Evolutionary conservation across 2,329 filamentous ascomycete genomes (phyloP).

Genomic region (Paecilomyces sp.): DNA sequence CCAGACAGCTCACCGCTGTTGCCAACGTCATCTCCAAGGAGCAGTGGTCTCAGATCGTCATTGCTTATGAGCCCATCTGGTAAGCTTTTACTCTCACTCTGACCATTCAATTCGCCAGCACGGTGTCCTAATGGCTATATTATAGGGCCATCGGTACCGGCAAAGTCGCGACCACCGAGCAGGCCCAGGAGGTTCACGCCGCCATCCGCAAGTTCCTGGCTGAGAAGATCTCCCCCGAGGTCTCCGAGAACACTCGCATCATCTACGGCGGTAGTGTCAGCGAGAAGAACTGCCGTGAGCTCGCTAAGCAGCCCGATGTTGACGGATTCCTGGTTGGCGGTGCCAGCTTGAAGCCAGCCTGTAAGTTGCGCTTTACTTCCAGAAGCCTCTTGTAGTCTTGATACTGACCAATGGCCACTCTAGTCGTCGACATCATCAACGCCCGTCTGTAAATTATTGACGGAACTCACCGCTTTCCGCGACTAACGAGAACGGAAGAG

Average conservation of each 20-base stretch:
- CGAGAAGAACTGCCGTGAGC: slow-evolving; percentile 95
- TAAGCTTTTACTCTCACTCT: slow-evolving; percentile 44
- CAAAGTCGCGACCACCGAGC: slow-evolving; percentile 80
- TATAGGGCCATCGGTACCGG: slow-evolving; percentile 71
- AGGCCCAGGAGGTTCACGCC: slow-evolving; percentile 90
- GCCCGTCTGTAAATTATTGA: slow-evolving; percentile 39
- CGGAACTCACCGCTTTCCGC: background rate
- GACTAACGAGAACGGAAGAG: background rate
- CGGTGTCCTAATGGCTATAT: background rate
- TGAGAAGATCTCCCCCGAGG: slow-evolving; percentile 66
- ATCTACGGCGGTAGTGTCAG: slow-evolving; percentile 95
- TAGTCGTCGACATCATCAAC: slow-evolving; percentile 65
- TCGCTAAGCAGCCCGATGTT: slow-evolving; percentile 88
- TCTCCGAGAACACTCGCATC: slow-evolving; percentile 80
- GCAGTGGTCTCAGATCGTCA: slow-evolving; percentile 90
- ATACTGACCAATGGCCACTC: slow-evolving; percentile 5
- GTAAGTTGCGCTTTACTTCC: slow-evolving; percentile 43
- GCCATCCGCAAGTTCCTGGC: slow-evolving; percentile 83
- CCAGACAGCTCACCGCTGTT: slow-evolving; percentile 75
- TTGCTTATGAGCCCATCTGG: slow-evolving; percentile 99
- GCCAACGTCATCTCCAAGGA: slow-evolving; percentile 57
- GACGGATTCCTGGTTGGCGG: slow-evolving; percentile 97
- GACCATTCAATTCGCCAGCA: background rate
- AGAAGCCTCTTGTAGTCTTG: slow-evolving; percentile 8
- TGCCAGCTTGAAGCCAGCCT: slow-evolving; percentile 93